Base-by-base conservation (phyloP, 2,329 filamentous ascomycete genomes). In the Chaetomiaceae sp. region DNA sequence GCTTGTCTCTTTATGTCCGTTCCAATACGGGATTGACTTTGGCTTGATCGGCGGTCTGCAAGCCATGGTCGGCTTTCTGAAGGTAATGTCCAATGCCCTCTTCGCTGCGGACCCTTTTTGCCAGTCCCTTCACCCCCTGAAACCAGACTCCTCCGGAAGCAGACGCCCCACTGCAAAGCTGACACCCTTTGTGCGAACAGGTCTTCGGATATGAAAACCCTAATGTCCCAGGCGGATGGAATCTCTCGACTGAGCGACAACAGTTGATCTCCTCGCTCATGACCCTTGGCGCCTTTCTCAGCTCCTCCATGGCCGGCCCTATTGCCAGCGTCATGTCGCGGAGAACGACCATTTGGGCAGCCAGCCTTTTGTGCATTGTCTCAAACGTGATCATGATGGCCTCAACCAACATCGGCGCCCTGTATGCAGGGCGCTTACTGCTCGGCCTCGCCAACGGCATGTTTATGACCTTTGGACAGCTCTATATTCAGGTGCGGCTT, bases 341-440 rank as follows among this genome's bases (percentile, higher is more conserved):
- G 12, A 71, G 64, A 39, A 51, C 63, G 38, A 68, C 67, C n/a
- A 63, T 74, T 8, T 73, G 71, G 71, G 44, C 68, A 3, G 76
- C 75, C 2, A 74, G 73, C 44, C 17, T 74, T 2, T 63, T 77
- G 10, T 78, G 75, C 55, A 70, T 68, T 49, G 65, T 75, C 2
- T 67, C 76, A 7, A 79, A 79, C 55, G 66, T 78, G 16, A 69
- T 79, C 58, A 81, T 81, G 77, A 80, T 81, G 75, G 67, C 72
- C 3, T 78, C 75, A 0, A 71, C 67, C 2, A 63, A 67, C 48
- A 78, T 82, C 34, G 74, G 67, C 13, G 75, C 70, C 1, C 69
- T 82, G 5, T 81, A 82, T 50, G 69, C 71, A 12, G 78, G 75
- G 8, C 73, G 78, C 35, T 60, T 81, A 3, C 60, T 81, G 10